A percentile compares a stretch with the other conserved stretches of the same genome.
phyloP scores from a whole-genome alignment of 1,284 basidiomycete genomes.

The Apiotrichum brassicae region DNA sequence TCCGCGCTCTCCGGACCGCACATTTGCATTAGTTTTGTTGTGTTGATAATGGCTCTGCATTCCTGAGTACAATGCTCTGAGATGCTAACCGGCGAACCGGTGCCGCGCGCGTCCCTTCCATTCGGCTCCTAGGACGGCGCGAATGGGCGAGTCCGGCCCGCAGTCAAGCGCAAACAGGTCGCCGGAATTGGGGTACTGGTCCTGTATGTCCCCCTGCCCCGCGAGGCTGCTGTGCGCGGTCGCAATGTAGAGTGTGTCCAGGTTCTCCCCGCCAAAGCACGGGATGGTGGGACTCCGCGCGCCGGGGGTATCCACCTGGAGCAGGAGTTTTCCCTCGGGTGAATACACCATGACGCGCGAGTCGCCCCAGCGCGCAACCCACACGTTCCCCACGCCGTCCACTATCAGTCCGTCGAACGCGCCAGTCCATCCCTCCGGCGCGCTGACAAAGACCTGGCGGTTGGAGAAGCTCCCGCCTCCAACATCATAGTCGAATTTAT shows the following conservation, averaged over 20 bases:
- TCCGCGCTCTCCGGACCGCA: too few relatives aligned
- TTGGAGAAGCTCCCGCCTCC: slow-evolving; percentile 26
- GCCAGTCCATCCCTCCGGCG: slow-evolving; percentile 22
- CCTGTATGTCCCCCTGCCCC: slow-evolving; percentile 22
- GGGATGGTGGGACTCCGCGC: slow-evolving; percentile 38
- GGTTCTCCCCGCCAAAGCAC: slow-evolving; percentile 39
- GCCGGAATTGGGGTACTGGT: slow-evolving; percentile 27
- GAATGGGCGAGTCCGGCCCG: slow-evolving; percentile 20
- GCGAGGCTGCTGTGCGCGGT: slow-evolving; percentile 30
- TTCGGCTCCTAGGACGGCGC: slow-evolving; percentile 21
- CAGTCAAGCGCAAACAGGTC: slow-evolving; percentile 35
- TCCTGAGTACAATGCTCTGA: not conserved
- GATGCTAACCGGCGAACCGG: slow-evolving; percentile 6
- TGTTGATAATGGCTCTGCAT: too few relatives aligned
- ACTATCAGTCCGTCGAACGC: slow-evolving; percentile 43
- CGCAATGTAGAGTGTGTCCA: slow-evolving; percentile 37
- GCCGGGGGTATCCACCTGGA: slow-evolving; percentile 23
- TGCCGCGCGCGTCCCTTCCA: slow-evolving; percentile 31
- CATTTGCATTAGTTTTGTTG: too few relatives aligned
- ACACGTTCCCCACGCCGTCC: slow-evolving; percentile 42
- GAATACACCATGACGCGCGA: slow-evolving; percentile 35
- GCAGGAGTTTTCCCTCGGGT: slow-evolving; percentile 34
- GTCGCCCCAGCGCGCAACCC: slow-evolving; percentile 44
- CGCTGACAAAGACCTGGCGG: slow-evolving; percentile 22
- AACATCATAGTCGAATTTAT: slow-evolving; percentile 35